Conservation (phyloP, 305 asterid species). For the Fraxinus angustifolia region DNA sequence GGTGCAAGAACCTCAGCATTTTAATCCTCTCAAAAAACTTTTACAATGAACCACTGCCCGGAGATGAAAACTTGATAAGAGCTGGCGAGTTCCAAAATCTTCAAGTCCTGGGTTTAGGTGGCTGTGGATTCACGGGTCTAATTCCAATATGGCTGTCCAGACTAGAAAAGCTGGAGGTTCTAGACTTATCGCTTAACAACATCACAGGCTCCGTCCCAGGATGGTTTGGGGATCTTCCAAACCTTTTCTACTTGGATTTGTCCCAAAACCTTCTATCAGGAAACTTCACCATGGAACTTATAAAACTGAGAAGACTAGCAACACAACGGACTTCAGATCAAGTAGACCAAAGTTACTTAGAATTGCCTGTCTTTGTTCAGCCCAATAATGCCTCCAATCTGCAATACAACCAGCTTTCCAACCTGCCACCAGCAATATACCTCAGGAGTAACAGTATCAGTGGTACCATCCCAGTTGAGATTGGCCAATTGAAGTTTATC, state of each 20-base stretch:
- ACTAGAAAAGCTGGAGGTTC: slow-evolving; percentile 62
- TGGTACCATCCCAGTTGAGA: slow-evolving; percentile 56
- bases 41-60: slow-evolving; percentile 58
- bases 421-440: slow-evolving; percentile 59
- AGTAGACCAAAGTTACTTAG: slow-evolving; percentile 52
- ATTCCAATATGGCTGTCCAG: slow-evolving; percentile 63
- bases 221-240: slow-evolving; percentile 61
- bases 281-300: slow-evolving; percentile 56
- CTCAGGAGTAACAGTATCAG: slow-evolving; percentile 38
- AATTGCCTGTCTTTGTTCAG: slow-evolving; percentile 79
- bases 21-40: slow-evolving; percentile 67
- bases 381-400: slow-evolving; percentile 67
- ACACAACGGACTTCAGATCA: slow-evolving; percentile 44
- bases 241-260: slow-evolving; percentile 86
- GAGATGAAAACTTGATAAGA: slow-evolving; percentile 32
- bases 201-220: slow-evolving; percentile 65
- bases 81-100: slow-evolving; percentile 46
- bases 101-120: slow-evolving; percentile 72
- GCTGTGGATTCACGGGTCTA: slow-evolving; percentile 60
- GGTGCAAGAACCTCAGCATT: slow-evolving; percentile 69
- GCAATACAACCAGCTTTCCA: slow-evolving; percentile 63
- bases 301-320: slow-evolving; percentile 49
- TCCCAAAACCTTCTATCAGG: slow-evolving; percentile 63
- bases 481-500: slow-evolving; percentile 54
- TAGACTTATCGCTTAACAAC: slow-evolving; percentile 62